Base-by-base conservation (phyloP, 225 moss, liverwort and hornwort genomes). In the Anthoceros angustus region DNA sequence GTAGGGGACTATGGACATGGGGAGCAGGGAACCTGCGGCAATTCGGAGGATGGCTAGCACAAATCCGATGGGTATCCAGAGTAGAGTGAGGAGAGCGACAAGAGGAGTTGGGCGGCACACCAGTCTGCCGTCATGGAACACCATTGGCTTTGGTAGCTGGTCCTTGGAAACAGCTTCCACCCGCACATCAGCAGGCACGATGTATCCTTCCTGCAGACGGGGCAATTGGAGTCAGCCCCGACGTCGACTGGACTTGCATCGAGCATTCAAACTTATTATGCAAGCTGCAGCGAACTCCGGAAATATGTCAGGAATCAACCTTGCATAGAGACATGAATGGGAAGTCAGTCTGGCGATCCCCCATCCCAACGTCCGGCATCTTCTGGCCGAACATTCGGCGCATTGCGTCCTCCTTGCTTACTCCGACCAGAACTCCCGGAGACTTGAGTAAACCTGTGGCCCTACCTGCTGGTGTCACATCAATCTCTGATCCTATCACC, bases 101-200 rank as follows among this genome's bases (percentile, higher is more conserved):
- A 71, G 12, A 0, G 81, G 87, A 25, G 85, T 84, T 10, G 87
- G 87, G 7, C 72, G 72, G 10, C 66, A 69, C 2, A 85, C 87
- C 24, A 88, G 73, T 9, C 87, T 80, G 12, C 87, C 87, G 62
- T 88, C 87, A 70, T 88, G 87, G 73, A 88, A 88, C 45, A 88
- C 71, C 25, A 88, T 73, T 2, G 80, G 75, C 70, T 81, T 88
- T 6, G 74, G 71, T 6, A 82, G 73, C 62, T 70, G 48, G 62
- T 76, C 73, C 24, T 70, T 72, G 2, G 66, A 20, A 0, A 76
- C 41, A 8, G 76, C 66, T 63, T 76, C 50, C 42, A 65, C 15
- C 14, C 70, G 42, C 18, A 68, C 64, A 43, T 67, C 63, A 26
- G 68, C 49, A 2, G 72, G 75, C 11, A 77, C 82, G 18, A 78